Base-by-base conservation (phyloP, 495 filamentous ascomycete species). In the Aspergillus ellipticus region DNA sequence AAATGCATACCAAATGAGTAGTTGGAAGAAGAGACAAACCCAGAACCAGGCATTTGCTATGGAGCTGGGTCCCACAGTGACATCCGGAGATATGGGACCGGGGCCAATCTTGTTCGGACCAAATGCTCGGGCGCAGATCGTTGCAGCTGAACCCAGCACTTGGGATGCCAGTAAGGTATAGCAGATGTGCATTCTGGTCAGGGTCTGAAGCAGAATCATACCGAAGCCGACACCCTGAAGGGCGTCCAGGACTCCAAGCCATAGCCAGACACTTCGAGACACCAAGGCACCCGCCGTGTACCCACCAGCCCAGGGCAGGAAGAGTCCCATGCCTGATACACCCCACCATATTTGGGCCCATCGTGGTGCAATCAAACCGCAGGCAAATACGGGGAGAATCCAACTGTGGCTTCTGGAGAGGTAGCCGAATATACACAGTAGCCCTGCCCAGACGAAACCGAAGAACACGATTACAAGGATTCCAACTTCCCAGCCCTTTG, bases 1-100 rank as follows among this genome's bases (percentile, higher is more conserved):
- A 29, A 7, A 46, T n/a, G 64, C 72, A 65, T 60, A 77, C 75
- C 84, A 87, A 53, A 90, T 82, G 20, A 79, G 66, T 47, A 85
- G 58, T 65, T 91, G 88, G 49, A 81, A 74, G 3, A 79, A 42
- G 6, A 89, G 58, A 22, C 79, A 82, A 57, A 88, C 68, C 85
- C 86, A 91, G 63, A 90, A 90, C 71, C 76, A 82, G 21, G 79
- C 74, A 52, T 82, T 80, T 2, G 68, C 75, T 22, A 88, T 53
- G 4, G 83, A 79, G 15, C 73, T 59, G 7, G 63, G 59, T 4
- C 73, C 74, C 22, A 63, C 70, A 15, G 73, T 73, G 11, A 78
- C 70, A 66, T 79, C 74, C 1, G 75, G 75, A 0, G 73, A 77
- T 13, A 79, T 74, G 35, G 74, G 72, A n/a, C 74, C 74, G 2